Evolutionary conservation across 2,329 filamentous ascomycete species (phyloP).

Genomic region (Fusarium miscanthi): DNA sequence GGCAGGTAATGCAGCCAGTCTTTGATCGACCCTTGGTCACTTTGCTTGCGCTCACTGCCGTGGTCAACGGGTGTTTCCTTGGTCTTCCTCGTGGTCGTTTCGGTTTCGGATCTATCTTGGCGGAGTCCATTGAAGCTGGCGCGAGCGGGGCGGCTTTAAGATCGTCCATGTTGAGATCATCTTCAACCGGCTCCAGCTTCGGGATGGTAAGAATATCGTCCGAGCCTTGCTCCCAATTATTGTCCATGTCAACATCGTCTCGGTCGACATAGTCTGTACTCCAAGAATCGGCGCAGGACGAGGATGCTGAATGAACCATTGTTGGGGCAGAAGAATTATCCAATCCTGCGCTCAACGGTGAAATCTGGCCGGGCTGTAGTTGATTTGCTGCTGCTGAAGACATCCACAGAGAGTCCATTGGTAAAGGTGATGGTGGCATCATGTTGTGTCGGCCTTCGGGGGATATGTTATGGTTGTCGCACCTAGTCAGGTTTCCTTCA

Average conservation of each 20-base stretch:
- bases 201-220: constrained; percentile 61
- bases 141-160: constrained; percentile 57
- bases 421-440: constrained; percentile 49
- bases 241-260: constrained; percentile 55
- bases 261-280: constrained; percentile 54
- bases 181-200: constrained; percentile 68
- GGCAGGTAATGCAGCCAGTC: constrained; percentile 75
- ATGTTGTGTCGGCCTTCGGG: constrained; percentile 51
- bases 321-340: constrained; percentile 57
- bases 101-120: constrained; percentile 52
- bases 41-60: constrained; percentile 70
- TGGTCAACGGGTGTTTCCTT: constrained; percentile 79
- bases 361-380: constrained; percentile 61
- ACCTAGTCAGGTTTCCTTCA: constrained; percentile 59
- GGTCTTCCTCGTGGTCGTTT: constrained; percentile 83
- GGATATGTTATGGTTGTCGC: constrained; percentile 57
- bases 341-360: constrained; percentile 64
- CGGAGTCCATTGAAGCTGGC: constrained; percentile 35
- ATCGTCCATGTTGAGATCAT: constrained; percentile 65
- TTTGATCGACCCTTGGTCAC: constrained; percentile 80
- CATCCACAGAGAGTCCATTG: constrained; percentile 48
- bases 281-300: constrained; percentile 60
- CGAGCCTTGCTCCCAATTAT: constrained; percentile 59
- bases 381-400: constrained; percentile 42
- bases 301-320: constrained; percentile 59